These are phyloP conservation scores for Avena sativa DNA, from an alignment of 176 grass and related monocot species.

Conservation along the genomic window DNA sequence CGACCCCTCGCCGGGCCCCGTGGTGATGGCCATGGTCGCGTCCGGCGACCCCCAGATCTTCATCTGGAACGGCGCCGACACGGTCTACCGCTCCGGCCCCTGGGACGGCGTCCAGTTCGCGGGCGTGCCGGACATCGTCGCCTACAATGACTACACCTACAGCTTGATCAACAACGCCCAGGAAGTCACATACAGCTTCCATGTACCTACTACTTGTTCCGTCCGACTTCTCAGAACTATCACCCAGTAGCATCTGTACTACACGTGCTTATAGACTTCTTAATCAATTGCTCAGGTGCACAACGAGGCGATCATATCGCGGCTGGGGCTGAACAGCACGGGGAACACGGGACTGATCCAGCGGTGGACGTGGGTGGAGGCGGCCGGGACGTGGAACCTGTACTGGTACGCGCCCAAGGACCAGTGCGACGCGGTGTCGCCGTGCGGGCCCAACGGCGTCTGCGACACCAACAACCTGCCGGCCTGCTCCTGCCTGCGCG, in stretches of 20 bases:
- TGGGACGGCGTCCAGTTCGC: slow-evolving; percentile 69
- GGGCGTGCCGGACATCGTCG: slow-evolving; percentile 58
- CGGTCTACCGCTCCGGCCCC: slow-evolving; percentile 61
- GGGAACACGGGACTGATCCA: slow-evolving; percentile 51
- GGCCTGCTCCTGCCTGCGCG: slow-evolving; percentile 57
- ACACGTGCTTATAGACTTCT: no score
- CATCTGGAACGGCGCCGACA: slow-evolving; percentile 42
- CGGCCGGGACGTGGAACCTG: slow-evolving; percentile 42
- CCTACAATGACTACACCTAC: slow-evolving; percentile 50
- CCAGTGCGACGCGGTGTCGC: slow-evolving; percentile 61
- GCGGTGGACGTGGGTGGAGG: slow-evolving; percentile 60
- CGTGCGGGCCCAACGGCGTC: slow-evolving; percentile 57
- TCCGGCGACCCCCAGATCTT: slow-evolving; percentile 61
- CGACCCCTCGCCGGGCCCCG: slow-evolving; percentile 50
- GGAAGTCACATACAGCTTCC: slow-evolving; percentile 61
- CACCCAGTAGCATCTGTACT: no score
- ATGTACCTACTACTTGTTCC: slow-evolving; percentile 25
- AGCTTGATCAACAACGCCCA: slow-evolving; percentile 55
- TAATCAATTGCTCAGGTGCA: no score
- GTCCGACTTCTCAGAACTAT: background rate
- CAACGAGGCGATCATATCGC: slow-evolving; percentile 50
- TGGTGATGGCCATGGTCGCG: slow-evolving; percentile 55
- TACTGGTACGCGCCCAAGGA: slow-evolving; percentile 71
- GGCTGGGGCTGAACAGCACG: slow-evolving; percentile 46
- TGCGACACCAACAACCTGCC: slow-evolving; percentile 53